These are phyloP conservation scores for Pseudonitzschia pungens DNA, from an alignment of 108 stramenopile species.

Conservation along the genomic window DNA sequence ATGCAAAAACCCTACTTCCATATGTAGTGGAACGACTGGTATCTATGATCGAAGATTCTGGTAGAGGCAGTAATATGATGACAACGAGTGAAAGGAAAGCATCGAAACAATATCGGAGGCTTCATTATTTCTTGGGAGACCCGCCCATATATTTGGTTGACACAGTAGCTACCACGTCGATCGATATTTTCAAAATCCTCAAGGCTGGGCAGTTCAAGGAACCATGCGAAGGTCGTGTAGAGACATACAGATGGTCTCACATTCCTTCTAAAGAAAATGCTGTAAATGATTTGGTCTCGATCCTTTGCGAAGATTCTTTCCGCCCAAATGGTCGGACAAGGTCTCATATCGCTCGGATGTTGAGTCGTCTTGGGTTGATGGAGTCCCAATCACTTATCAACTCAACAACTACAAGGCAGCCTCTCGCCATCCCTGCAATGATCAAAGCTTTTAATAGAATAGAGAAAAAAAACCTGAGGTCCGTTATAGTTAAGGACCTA, in stretches of 20 bases:
- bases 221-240: background rate
- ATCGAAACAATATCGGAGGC: conserved; percentile 4
- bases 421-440: background rate
- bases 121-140: conserved; percentile 12
- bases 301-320: conserved; percentile 17
- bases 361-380: conserved; percentile 6
- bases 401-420: background rate
- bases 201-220: conserved; percentile 1
- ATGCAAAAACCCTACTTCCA: conserved; percentile 12
- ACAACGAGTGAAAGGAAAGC: conserved; percentile 2
- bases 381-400: conserved; percentile 1
- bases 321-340: conserved; percentile 16
- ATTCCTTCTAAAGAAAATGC: background rate
- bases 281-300: conserved; percentile 7
- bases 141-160: conserved; percentile 5
- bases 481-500: conserved; percentile 16
- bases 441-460: conserved; percentile 18
- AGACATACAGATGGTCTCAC: conserved; percentile 7
- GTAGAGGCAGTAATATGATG: background rate
- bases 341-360: conserved; percentile 6
- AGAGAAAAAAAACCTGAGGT: conserved; percentile 6
- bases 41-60: conserved; percentile 20
- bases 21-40: conserved; percentile 25
- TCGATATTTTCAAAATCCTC: background rate
- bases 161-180: conserved; percentile 18